phyloP scores from a whole-genome alignment of 148 eudicot species.

The Chenopodium berlandieri region DNA sequence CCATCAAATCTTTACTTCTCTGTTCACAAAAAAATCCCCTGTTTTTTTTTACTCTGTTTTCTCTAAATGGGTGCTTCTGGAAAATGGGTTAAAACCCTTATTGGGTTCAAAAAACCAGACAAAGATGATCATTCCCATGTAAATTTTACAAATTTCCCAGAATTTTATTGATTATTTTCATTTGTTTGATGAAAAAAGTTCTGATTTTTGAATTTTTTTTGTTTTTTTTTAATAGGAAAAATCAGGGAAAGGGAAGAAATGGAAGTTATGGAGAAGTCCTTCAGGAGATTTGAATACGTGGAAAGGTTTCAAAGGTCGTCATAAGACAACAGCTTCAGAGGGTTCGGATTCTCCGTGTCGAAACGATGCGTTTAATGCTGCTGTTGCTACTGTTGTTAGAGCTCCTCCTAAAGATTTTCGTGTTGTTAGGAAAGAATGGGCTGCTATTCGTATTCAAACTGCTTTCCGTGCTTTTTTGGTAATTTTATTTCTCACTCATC shows the following conservation, averaged over 20 bases:
- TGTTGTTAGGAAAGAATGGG: constrained; percentile 87
- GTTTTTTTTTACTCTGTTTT: constrained; percentile 9
- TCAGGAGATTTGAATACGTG: constrained; percentile 71
- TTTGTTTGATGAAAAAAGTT: background rate
- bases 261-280: constrained; percentile 90
- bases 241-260: constrained; percentile 60
- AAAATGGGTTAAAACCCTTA: constrained; percentile 57
- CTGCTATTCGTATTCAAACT: constrained; percentile 93
- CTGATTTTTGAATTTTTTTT: background rate
- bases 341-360: constrained; percentile 65
- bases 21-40: constrained; percentile 10
- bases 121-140: constrained; percentile 34
- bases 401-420: constrained; percentile 85
- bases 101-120: constrained; percentile 48
- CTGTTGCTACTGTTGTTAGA: constrained; percentile 73
- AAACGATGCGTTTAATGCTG: constrained; percentile 63
- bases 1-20: background rate
- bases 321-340: constrained; percentile 57
- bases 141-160: background rate
- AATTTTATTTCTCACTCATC: background rate
- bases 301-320: constrained; percentile 61
- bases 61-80: constrained; percentile 60
- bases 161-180: background rate
- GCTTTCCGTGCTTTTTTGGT: constrained; percentile 91
- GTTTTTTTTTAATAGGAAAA: constrained; percentile 43